A percentile compares a stretch with the other conserved stretches of the same genome.
Evolutionary conservation across 2,329 filamentous ascomycete species (phyloP).

Genomic region (Pseudogymnoascus sp.): DNA sequence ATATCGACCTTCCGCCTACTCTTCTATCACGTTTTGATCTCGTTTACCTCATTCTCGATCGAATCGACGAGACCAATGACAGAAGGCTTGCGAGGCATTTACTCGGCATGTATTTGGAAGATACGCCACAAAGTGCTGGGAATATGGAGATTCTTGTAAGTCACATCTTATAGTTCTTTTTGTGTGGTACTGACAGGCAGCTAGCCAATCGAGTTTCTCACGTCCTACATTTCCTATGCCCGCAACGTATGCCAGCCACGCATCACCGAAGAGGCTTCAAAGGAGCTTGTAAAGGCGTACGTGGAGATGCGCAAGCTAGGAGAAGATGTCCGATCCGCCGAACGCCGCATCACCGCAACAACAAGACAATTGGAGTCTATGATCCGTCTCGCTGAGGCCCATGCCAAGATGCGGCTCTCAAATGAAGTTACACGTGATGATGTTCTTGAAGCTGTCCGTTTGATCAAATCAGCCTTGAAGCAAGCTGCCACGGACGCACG

Average conservation of each 20-base stretch:
- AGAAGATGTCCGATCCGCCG: constrained; percentile 73
- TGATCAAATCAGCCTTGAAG: constrained; percentile 91
- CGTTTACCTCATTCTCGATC: constrained; percentile 92
- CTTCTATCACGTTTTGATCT: constrained; percentile 92
- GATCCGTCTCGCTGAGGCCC: constrained; percentile 93
- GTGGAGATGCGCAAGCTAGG: constrained; percentile 93
- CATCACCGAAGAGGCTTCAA: constrained; percentile 70
- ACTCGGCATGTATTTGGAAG: constrained; percentile 93
- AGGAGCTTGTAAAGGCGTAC: constrained; percentile 77
- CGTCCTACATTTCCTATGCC: constrained; percentile 93
- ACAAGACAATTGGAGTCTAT: constrained; percentile 95
- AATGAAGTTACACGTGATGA: constrained; percentile 67
- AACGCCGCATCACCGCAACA: constrained; percentile 95
- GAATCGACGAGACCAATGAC: constrained; percentile 82
- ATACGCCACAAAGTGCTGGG: constrained; percentile 72
- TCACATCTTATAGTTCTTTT: constrained; percentile 18
- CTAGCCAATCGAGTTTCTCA: constrained; percentile 88
- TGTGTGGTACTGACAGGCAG: constrained; percentile 24
- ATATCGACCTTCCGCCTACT: constrained; percentile 94
- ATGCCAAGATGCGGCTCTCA: constrained; percentile 93
- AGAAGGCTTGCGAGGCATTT: constrained; percentile 84
- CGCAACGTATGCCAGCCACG: constrained; percentile 75
- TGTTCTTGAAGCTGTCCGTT: constrained; percentile 79
- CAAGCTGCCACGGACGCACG: constrained; percentile 91
- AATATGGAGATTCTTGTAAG: constrained; percentile 71